These are phyloP conservation scores for Suillus americanus DNA, from an alignment of 768 basidiomycete genomes.

Conservation along the genomic window DNA sequence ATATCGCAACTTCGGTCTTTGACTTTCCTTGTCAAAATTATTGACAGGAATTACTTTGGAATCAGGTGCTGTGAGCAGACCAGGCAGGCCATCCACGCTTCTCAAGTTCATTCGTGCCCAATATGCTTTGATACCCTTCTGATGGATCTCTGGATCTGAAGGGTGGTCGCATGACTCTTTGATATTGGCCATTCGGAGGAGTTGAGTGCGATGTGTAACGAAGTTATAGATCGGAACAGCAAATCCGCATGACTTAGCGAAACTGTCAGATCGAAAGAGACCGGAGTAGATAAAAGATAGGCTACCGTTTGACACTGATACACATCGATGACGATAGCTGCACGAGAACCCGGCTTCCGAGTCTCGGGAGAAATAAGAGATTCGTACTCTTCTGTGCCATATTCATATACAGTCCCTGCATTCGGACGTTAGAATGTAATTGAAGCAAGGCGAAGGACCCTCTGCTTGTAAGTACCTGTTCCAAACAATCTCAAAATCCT, in stretches of 20 bases:
- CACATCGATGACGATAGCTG: slow-evolving; percentile 60
- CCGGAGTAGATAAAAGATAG: background rate
- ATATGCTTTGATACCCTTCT: slow-evolving; percentile 47
- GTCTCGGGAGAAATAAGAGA: slow-evolving; percentile 45
- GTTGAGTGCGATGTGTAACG: slow-evolving; percentile 52
- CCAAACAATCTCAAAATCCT: slow-evolving; percentile 59
- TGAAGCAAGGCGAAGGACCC: background rate
- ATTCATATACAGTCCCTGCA: slow-evolving; percentile 60
- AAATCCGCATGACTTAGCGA: slow-evolving; percentile 60
- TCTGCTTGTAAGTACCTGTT: slow-evolving; percentile 37
- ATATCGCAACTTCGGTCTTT: slow-evolving; percentile 11
- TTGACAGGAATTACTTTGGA: slow-evolving; percentile 14
- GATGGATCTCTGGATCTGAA: background rate
- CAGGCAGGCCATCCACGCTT: slow-evolving; percentile 63
- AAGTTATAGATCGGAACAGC: slow-evolving; percentile 64
- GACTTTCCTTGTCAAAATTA: slow-evolving; percentile 17
- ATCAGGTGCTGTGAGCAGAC: slow-evolving; percentile 32
- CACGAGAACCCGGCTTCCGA: slow-evolving; percentile 58
- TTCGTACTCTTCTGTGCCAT: slow-evolving; percentile 62
- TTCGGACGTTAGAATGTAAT: background rate
- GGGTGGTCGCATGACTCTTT: slow-evolving; percentile 42
- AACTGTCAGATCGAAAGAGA: background rate
- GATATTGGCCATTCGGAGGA: slow-evolving; percentile 41
- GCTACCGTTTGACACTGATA: slow-evolving; percentile 51
- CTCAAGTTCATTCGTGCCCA: slow-evolving; percentile 49